Evolutionary conservation across 2,329 filamentous ascomycete genomes (phyloP).

Genomic region (Madurella mycetomatis): DNA sequence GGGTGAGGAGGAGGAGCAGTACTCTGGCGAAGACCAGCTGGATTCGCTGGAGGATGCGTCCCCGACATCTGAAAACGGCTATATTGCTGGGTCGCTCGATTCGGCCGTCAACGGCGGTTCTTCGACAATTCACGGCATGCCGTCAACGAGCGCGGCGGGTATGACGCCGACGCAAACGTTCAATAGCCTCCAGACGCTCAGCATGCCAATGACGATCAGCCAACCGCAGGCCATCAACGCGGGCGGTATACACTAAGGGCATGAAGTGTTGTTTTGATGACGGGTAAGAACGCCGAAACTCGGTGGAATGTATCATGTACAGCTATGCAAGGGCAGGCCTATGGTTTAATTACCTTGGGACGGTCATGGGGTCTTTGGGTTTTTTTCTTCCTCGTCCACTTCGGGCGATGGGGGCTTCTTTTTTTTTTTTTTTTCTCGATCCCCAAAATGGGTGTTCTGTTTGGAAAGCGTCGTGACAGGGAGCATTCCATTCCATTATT

Average conservation of each 20-base stretch:
- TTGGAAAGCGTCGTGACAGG: not conserved
- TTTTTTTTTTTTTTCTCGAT: slow-evolving; percentile 2
- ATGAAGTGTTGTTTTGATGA: not conserved
- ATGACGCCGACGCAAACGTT: slow-evolving; percentile 38
- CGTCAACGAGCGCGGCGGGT: slow-evolving; percentile 27
- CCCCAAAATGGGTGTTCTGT: not conserved
- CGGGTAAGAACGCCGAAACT: not conserved
- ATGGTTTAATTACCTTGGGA: too few relatives aligned
- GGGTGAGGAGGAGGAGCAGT: slow-evolving; percentile 83
- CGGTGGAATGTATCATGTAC: slow-evolving; percentile 11
- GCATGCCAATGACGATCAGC: slow-evolving; percentile 62
- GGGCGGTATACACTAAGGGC: slow-evolving; percentile 39
- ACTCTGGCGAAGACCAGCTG: slow-evolving; percentile 76
- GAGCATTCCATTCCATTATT: not conserved
- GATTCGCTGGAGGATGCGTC: slow-evolving; percentile 76
- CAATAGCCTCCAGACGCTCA: slow-evolving; percentile 57
- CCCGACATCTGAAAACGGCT: slow-evolving; percentile 64
- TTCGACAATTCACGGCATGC: slow-evolving; percentile 28
- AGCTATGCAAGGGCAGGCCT: not conserved
- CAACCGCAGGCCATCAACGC: slow-evolving; percentile 42
- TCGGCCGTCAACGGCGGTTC: slow-evolving; percentile 35
- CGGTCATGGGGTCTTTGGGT: not conserved
- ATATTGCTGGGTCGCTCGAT: slow-evolving; percentile 51
- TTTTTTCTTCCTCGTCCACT: slow-evolving; percentile 3
- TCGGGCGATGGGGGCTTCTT: slow-evolving; percentile 1